phyloP scores from a whole-genome alignment of 83 land plant genomes.

The Isoetes engelmannii region DNA sequence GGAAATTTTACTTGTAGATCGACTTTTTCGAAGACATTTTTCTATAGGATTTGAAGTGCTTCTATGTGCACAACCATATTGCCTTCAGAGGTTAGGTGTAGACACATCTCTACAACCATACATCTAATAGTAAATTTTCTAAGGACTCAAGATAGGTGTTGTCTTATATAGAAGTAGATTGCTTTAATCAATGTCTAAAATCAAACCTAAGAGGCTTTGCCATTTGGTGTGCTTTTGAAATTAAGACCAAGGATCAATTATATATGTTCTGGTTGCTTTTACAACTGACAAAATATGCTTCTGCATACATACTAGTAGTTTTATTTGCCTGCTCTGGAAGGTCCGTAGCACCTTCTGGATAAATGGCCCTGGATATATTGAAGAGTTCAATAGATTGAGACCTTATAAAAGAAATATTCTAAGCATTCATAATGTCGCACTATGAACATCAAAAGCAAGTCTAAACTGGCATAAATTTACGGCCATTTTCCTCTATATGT shows the following conservation, averaged over 20 bases:
- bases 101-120: constrained; percentile 70
- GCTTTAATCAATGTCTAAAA: too few species aligned
- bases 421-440: too few species aligned
- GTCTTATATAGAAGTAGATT: background rate
- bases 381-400: background rate
- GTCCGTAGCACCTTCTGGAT: constrained; percentile 56
- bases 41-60: background rate
- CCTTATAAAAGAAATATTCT: background rate
- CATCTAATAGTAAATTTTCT: too few species aligned
- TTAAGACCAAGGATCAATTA: constrained; percentile 52
- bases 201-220: too few species aligned
- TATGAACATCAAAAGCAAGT: too few species aligned
- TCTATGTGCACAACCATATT: constrained; percentile 51
- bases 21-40: background rate
- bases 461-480: constrained; percentile 41
- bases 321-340: constrained; percentile 73
- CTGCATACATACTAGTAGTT: constrained; percentile 52
- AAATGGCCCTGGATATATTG: constrained; percentile 37
- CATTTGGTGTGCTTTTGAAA: constrained; percentile 68
- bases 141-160: background rate
- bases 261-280: constrained; percentile 33
- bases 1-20: background rate
- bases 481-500: constrained; percentile 62
- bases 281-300: constrained; percentile 49
- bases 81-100: constrained; percentile 50